Evolutionary conservation across 306 rosid species (phyloP), one percentile per base, ranked within the genome.

Genomic region (Sphenostylis stenocarpa): DNA sequence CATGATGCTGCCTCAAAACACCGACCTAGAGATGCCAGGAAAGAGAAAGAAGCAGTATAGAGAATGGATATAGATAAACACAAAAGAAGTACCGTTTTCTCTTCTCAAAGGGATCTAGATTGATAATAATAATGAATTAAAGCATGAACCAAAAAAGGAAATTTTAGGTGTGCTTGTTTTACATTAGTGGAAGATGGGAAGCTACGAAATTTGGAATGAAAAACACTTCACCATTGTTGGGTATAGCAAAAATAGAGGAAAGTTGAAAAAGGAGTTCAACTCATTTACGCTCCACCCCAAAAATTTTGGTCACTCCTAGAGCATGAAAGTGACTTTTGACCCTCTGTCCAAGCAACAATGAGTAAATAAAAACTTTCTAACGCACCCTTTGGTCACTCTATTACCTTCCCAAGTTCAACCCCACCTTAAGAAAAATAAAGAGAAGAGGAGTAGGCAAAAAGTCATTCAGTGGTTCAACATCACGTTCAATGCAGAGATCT

Each of bases 251-350:
- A 16, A 77, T 20, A 38, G 56, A 45, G 63, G 39, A 41, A 71
- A 65, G 70, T 63, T 53, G 75, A 63, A 53, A 53, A 28, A 67
- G 67, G 39, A 33, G 29, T 47, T 17, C 48, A 57, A 36, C 31
- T 45, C 47, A 57, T 67, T 66, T 31, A 47, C 41, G 39, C 44
- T 56, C 78, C 53, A 62, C 63, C 64, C 72, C 70, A 77, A 75
- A 71, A 82, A 71, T 34, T 44, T 17, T 14, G 57, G 71, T 56
- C 76, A 77, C 79, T 64, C 71, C 70, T 31, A 71, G 34, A 47
- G 71, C 66, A 72, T 51, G 85, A 81, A 70, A 74, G 76, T 67
- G 84, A 82, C 72, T 72, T 66, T 66, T 43, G 75, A 76, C 63
- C 81, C 61, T 52, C 81, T 69, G 29, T 13, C 72, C 48, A 58